These are phyloP conservation scores for Paecilomyces formosus DNA, from an alignment of 2,329 filamentous ascomycete genomes.

Conservation along the genomic window DNA sequence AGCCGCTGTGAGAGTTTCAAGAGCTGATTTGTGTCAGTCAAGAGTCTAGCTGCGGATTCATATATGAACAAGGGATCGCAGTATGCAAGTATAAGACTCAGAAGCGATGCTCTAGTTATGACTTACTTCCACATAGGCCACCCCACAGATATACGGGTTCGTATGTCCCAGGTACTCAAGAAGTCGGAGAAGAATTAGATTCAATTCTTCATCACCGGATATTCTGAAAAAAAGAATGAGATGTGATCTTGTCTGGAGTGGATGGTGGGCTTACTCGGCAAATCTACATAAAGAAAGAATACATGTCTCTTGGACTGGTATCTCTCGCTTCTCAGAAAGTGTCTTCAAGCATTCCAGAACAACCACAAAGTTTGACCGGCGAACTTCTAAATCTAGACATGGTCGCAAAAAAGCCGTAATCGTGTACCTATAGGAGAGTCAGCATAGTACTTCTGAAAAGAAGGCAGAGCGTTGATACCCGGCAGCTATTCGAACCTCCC, in stretches of 20 bases:
- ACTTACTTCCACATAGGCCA: conserved; percentile 72
- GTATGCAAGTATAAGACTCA: neutral
- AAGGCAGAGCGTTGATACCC: conserved; percentile 41
- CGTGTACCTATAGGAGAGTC: conserved; percentile 44
- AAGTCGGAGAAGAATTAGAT: conserved; percentile 74
- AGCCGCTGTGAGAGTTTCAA: conserved; percentile 62
- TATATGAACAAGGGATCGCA: neutral
- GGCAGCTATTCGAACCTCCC: conserved; percentile 77
- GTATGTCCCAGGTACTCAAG: conserved; percentile 80
- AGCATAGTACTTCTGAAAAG: conserved; percentile 3
- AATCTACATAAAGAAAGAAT: conserved; percentile 82
- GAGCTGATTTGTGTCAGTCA: conserved; percentile 39
- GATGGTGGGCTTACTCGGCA: conserved; percentile 49
- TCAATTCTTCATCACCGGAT: conserved; percentile 74
- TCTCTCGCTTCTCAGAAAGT: conserved; percentile 61
- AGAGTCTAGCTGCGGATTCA: neutral
- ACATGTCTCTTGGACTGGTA: conserved; percentile 70
- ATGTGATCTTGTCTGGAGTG: conserved; percentile 4
- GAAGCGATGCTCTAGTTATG: neutral
- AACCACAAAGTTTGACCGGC: conserved; percentile 59
- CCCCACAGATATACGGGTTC: conserved; percentile 69
- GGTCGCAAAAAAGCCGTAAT: conserved; percentile 58
- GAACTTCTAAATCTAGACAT: conserved; percentile 39
- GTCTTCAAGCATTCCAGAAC: conserved; percentile 64
- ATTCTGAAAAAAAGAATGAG: conserved; percentile 37